These are phyloP conservation scores for Sugiyamaella grinbergsii DNA, from an alignment of 1,139 yeast species.

Conservation along the genomic window DNA sequence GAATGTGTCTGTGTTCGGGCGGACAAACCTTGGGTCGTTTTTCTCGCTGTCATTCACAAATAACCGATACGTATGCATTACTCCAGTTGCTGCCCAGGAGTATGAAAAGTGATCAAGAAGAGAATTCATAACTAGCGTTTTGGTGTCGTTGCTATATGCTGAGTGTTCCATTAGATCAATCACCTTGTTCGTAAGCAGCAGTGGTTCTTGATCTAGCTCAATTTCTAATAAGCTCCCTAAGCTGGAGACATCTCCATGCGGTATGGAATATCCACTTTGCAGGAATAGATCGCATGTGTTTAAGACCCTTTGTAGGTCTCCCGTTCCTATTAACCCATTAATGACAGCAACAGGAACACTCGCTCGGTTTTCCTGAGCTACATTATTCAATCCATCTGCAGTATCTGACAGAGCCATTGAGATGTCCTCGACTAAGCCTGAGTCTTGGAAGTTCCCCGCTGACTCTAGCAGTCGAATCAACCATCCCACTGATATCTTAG, in stretches of 20 bases:
- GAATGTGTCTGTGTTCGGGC: constrained; percentile 34
- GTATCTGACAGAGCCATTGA: constrained; percentile 1
- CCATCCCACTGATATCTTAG: constrained; percentile 2
- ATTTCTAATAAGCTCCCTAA: constrained; percentile 1
- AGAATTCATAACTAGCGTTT: constrained; percentile 24
- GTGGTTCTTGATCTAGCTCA: neutral
- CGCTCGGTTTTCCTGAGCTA: neutral
- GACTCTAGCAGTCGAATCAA: constrained; percentile 7
- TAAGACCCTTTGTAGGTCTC: constrained; percentile 1
- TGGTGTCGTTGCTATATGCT: constrained; percentile 1
- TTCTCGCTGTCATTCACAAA: constrained; percentile 16
- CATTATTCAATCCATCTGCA: neutral
- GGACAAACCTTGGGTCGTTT: constrained; percentile 15
- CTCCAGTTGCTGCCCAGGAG: constrained; percentile 24
- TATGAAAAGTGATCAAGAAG: constrained; percentile 19
- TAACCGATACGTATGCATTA: constrained; percentile 33
- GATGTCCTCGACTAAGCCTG: constrained; percentile 5
- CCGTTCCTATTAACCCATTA: constrained; percentile 3
- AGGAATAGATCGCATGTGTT: constrained; percentile 5
- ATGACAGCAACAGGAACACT: constrained; percentile 5
- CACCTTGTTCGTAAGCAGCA: neutral
- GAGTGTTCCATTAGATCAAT: constrained; percentile 1
- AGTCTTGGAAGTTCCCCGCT: constrained; percentile 9
- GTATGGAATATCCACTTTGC: neutral
- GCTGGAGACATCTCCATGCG: neutral